Evolutionary conservation across 352 stramenopile genomes (phyloP), one percentile per base, ranked within the genome.

Genomic region (Phytopythium vexans): DNA sequence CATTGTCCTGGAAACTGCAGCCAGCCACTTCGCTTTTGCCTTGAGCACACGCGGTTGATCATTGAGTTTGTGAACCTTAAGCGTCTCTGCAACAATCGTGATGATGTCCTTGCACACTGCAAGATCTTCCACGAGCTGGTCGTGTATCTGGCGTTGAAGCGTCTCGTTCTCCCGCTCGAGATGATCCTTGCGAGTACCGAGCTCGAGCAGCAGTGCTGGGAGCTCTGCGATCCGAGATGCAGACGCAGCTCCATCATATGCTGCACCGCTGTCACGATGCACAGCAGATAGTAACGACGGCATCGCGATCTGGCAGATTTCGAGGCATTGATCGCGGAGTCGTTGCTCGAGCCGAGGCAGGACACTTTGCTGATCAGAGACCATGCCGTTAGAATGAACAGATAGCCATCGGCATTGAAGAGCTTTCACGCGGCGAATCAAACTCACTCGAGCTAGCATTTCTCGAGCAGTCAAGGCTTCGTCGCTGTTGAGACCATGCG

Each of bases 251-350:
- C 38, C 33, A n/a, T 7, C 53, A 14, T 32, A 3, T 41, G 52
- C n/a, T 39, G 21, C 27, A 44, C 27, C 46, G 33, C 41, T 11
- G 15, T 27, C 46, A 35, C 44, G 45, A 10, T 27, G 44, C 8
- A 49, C 50, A 11, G 62, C 56, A 27, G 2, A 27, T 4, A 58
- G 10, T 5, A 77, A 51, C 27, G 53, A 57, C n/a, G 64, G 62
- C 12, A 73, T 50, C 48, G 72, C 49, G 7, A 79, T 31, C 27
- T 75, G 59, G 41, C 66, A 74, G 11, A 79, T 33, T 11, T 70
- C 60, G 9, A 2, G 60, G 55, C 66, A 76, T 32, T 76, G 60
- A 0, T 52, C 12, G 3, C 57, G 62, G 12, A 79, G 43, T 10
- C 62, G 59, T 6, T 62, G 58, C 55, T 79, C 70, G 11, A 79